Base-by-base conservation (phyloP, 1,284 basidiomycete species). In the Amanita bisporigera region DNA sequence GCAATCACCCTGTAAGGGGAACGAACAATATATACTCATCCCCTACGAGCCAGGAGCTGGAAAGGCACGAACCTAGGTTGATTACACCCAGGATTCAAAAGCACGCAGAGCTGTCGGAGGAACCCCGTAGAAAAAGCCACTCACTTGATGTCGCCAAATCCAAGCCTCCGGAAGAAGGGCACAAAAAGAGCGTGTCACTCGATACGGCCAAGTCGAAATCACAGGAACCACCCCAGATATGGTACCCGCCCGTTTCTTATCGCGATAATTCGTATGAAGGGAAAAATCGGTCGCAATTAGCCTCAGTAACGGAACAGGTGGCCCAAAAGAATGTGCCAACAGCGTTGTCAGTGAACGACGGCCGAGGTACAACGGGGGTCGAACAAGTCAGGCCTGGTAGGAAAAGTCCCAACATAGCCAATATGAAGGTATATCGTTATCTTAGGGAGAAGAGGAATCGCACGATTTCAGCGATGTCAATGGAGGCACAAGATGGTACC, bases 401-500 rank as follows among this genome's bases (percentile, higher is more conserved):
- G 70, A 84, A 78, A 68, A 81, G 82, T 64, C 72, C 81, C 15
- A 81, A 77, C 24, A 77, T 83, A 60, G 85, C 84, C 68, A 82
- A 87, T 57, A 88, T 90, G 73, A 84, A 84, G 36, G 85, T 89
- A 2, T 89, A 91, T 77, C 85, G 88, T 63, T 83, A 90, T 70
- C 69, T 91, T 69, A 81, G 80, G 49, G 83, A 86, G 29, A 89
- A 85, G 73, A 83, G 86, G 70, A 83, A 89, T 74, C 86, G 88
- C 45, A 88, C 89, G 5, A 82, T 93, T 58, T 93, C 92, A n/a
- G 84, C 86, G 52, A 88, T 88, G 40, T 93, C 92, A 49, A 80
- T 90, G 40, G 91, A 93, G 74, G 92, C 90, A 15, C 85, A 87
- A 69, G 88, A 92, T 72, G 91, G 92, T 36, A 91, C 90, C 69